Percentiles rank a stretch among this genome's conserved stretches.
These are phyloP conservation scores for Pleomassaria siparia DNA, from an alignment of 2,329 filamentous ascomycete genomes.

Conservation along the genomic window DNA sequence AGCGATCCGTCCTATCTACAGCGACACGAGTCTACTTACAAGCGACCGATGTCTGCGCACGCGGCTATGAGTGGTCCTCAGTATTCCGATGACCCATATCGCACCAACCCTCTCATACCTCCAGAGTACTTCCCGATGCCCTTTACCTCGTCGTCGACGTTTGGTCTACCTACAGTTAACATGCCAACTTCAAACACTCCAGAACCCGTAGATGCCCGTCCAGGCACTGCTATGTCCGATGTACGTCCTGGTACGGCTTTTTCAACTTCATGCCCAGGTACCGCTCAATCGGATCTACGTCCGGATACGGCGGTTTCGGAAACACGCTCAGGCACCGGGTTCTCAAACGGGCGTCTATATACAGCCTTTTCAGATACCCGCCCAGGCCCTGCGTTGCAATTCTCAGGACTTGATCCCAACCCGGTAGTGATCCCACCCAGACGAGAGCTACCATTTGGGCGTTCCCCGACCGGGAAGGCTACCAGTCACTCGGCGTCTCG, in stretches of 20 bases:
- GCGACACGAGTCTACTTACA: constrained; percentile 10
- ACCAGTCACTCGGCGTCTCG: constrained; percentile 24
- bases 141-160: constrained; percentile 18
- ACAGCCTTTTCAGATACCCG: too few species aligned
- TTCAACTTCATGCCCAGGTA: too few species aligned
- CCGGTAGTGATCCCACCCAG: constrained; percentile 35
- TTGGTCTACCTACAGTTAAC: not conserved
- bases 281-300: too few species aligned
- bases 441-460: constrained; percentile 45
- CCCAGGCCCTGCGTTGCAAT: constrained; percentile 18
- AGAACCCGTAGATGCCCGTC: too few species aligned
- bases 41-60: constrained; percentile 22
- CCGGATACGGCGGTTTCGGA: too few species aligned
- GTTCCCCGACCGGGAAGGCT: constrained; percentile 31
- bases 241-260: too few species aligned
- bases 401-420: constrained; percentile 12
- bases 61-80: constrained; percentile 3
- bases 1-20: not conserved
- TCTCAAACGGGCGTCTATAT: too few species aligned
- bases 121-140: constrained; percentile 31
- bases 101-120: constrained; percentile 21
- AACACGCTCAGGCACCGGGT: too few species aligned
- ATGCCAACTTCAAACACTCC: not conserved
- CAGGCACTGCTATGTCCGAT: too few species aligned
- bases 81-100: not conserved